Percentiles rank a stretch among this genome's conserved stretches.
phyloP scores from a whole-genome alignment of 306 rosid species.

The Oxytropis ochrocephala region DNA sequence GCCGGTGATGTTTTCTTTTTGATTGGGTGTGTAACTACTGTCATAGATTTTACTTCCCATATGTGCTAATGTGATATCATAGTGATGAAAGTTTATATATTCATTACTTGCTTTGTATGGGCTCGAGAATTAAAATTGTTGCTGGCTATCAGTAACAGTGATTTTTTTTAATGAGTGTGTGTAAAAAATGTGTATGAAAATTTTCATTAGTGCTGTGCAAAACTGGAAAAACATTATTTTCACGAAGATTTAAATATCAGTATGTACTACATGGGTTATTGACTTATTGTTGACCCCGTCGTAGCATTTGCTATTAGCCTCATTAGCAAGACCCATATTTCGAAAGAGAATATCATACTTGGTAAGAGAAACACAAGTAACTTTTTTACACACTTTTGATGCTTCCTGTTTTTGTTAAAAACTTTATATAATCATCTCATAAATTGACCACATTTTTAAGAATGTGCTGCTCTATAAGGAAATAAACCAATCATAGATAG shows the following conservation, averaged over 20 bases:
- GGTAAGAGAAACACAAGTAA: neutral
- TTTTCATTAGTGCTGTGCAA: neutral
- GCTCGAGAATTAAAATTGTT: neutral
- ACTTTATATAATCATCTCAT: neutral
- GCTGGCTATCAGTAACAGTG: neutral
- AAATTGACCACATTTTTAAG: neutral
- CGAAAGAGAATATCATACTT: constrained; percentile 8
- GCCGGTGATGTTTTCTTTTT: neutral
- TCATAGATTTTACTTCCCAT: neutral
- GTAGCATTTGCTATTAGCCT: constrained; percentile 11
- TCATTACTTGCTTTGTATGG: neutral
- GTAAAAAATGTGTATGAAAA: neutral
- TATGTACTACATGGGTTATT: neutral
- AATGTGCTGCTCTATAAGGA: neutral
- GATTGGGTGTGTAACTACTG: neutral
- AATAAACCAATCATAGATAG: neutral
- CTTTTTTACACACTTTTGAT: neutral
- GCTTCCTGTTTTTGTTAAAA: neutral
- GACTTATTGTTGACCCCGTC: neutral
- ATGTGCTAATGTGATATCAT: neutral
- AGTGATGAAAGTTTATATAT: neutral
- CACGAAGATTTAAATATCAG: neutral
- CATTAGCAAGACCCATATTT: neutral
- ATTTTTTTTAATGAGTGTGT: neutral
- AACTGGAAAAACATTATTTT: neutral